Base-by-base conservation (phyloP, 768 basidiomycete genomes). In the Paxillus ammoniavirescens region DNA sequence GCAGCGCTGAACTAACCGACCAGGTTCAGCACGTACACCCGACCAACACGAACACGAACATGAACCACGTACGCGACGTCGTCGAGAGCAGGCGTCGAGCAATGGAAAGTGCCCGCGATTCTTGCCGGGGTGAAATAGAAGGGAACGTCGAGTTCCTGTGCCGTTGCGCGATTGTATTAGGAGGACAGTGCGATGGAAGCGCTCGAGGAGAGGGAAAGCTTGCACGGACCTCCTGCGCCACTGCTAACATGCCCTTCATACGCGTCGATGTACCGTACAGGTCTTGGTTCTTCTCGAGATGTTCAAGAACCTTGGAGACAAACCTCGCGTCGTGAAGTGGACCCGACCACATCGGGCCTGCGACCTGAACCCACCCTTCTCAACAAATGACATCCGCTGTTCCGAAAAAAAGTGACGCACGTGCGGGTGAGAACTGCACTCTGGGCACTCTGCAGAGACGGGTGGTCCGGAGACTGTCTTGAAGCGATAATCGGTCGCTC, bases 301-400 rank as follows among this genome's bases (percentile, higher is more conserved):
- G 89, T 18, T 80, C 75, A 30, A 97, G 73, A 13, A 96, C 86
- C 57, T 82, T 82, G n/a, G 73, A 67, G 5, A 93, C 78, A 61
- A 98, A 99, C 6, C 74, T 76, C 2, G 73, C 60, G 65, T 93
- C 81, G 63, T 99, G 97, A 21, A 99, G 71, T 1, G 87, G 82
- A 1, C 88, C 94, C 5, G 89, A 85, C 97, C 97, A 98, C 91
- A 99, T 95, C 0, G 97, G 97, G 2, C 97, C 97, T 17, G 89
- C 92, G 35, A 94, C 66, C 93, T 96, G 56, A 40, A 46, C 28
- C 13, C 38, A 33, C 45, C 17, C 40, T 12, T 53, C 41, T 23
- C 18, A 28, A 18, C 15, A 33, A 28, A 8, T 40, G 35, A 28
- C 40, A 40, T 35, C 35, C 17, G 26, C 21, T 23, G 31, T 17